phyloP scores from a whole-genome alignment of 2,329 filamentous ascomycete genomes.

The Nannizziopsis barbatae region DNA sequence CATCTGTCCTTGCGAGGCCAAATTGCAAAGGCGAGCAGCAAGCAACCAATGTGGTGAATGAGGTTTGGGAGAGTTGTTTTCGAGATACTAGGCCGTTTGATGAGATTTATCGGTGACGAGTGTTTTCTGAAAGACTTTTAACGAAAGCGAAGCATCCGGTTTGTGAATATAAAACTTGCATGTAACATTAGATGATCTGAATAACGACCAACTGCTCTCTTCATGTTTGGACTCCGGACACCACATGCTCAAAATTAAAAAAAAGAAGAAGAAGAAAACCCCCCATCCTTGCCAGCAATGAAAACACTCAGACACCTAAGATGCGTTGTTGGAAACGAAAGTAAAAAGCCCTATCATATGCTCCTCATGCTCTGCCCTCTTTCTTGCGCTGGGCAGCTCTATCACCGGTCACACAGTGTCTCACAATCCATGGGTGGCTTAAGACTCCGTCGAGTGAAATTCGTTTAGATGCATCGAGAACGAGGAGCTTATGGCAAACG shows the following conservation, averaged over 20 bases:
- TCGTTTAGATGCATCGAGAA: conserved; percentile 86
- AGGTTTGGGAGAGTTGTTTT: conserved; percentile 99
- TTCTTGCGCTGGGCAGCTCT: conserved; percentile 33
- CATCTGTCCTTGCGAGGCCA: conserved; percentile 67
- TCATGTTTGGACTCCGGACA: not conserved
- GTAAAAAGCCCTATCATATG: not conserved
- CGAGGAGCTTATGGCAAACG: conserved; percentile 52
- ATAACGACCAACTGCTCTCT: conserved; percentile 4
- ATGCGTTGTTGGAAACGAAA: conserved; percentile 1
- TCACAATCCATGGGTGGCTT: conserved; percentile 89
- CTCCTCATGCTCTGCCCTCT: conserved; percentile 14
- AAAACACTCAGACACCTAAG: not conserved
- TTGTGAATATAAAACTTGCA: not conserved
- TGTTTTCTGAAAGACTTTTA: not conserved
- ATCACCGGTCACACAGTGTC: conserved; percentile 63
- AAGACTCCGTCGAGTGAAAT: conserved; percentile 82
- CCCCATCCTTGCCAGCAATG: not conserved
- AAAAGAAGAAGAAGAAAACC: not conserved
- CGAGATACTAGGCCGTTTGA: conserved; percentile 89
- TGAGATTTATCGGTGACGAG: conserved; percentile 66
- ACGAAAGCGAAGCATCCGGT: not conserved
- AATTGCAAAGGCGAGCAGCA: conserved; percentile 75
- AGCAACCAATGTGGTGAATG: conserved; percentile 77
- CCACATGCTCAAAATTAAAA: no score
- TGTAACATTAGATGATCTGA: conserved; percentile 9